Evolutionary conservation across 108 stramenopile species (phyloP).

Genomic region (Nitzschia sp.): DNA sequence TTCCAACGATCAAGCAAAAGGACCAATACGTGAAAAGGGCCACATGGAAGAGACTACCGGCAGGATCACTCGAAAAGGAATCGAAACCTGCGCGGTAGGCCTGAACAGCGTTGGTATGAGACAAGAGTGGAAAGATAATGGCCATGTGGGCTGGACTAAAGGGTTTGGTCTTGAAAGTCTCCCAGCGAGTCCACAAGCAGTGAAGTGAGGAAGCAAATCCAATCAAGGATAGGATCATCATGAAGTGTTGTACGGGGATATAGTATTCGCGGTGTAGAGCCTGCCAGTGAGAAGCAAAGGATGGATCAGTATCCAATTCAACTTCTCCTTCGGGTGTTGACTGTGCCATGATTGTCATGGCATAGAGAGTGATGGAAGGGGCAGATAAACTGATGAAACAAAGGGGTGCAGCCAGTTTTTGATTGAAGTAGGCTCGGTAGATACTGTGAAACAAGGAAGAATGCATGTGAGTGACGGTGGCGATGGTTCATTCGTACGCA

Average conservation of each 20-base stretch:
- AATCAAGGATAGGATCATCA: slow-evolving; percentile 50
- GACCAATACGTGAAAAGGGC: slow-evolving; percentile 52
- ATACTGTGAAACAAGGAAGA: slow-evolving; percentile 28
- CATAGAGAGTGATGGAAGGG: slow-evolving; percentile 51
- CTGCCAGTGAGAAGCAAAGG: slow-evolving; percentile 18
- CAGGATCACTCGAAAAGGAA: slow-evolving; percentile 45
- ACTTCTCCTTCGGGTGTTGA: slow-evolving; percentile 47
- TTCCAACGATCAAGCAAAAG: slow-evolving; percentile 40
- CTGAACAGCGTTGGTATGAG: slow-evolving; percentile 65
- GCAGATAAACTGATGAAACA: slow-evolving; percentile 63
- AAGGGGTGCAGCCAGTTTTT: slow-evolving; percentile 60
- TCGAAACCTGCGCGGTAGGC: slow-evolving; percentile 53
- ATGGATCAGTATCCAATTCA: slow-evolving; percentile 11
- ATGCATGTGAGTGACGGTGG: background rate
- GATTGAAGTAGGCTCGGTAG: slow-evolving; percentile 50
- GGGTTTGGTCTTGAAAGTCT: slow-evolving; percentile 39
- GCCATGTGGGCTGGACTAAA: slow-evolving; percentile 69
- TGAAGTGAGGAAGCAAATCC: slow-evolving; percentile 55
- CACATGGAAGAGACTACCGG: slow-evolving; percentile 22
- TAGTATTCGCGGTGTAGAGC: slow-evolving; percentile 47
- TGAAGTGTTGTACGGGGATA: slow-evolving; percentile 47
- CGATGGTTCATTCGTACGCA: background rate
- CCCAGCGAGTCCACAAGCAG: slow-evolving; percentile 49
- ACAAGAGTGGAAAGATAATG: slow-evolving; percentile 60
- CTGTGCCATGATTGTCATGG: slow-evolving; percentile 62